Evolutionary conservation across 2,329 filamentous ascomycete species (phyloP), one percentile per base, ranked within the genome.

Genomic region (Tolypocladium tropicale): DNA sequence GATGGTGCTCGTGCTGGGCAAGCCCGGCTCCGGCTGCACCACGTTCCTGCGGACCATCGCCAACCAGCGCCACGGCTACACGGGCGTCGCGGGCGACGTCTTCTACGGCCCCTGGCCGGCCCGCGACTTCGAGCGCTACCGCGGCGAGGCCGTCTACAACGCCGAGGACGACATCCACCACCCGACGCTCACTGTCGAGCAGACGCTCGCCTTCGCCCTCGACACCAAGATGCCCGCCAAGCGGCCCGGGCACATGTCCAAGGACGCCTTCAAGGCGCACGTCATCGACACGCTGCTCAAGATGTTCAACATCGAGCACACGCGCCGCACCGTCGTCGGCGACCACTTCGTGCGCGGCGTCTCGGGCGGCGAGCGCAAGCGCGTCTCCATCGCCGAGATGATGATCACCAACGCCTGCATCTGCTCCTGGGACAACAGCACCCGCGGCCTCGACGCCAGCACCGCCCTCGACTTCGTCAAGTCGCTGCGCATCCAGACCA

Each of bases 231-330:
- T 89, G 16, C 90, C 92, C 6, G 85, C 87, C 18, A 91, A 92
- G 70, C 79, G 90, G 51, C 88, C 89, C 0, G 82, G 79, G 4
- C 89, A 89, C 25, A 79, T 94, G 62, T 84, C 81, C 41, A 88
- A 88, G 68, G 69, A 72, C 6, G 84, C 88, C 18, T 93, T 93
- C 75, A 92, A 92, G 74, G 78, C 88, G 53, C 83, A 84, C 62
- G 84, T 95, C 56, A 78, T 92, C 58, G 79, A 83, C 21, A 82
- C 86, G 64, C 77, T 96, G 57, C 76, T 96, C 53, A 90, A 89
- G 66, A 94, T 95, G 88, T 95, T 96, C 77, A 94, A 93, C 67
- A 95, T 96, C 55, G 88, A 92, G 69, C 90, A 96, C 70, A 95
- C 90, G 0, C 81, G 83, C 53, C 82, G 91, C 67, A 96, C 92